Evolutionary conservation across 495 filamentous ascomycete species (phyloP).

Genomic region (Aspergillus indologenus): DNA sequence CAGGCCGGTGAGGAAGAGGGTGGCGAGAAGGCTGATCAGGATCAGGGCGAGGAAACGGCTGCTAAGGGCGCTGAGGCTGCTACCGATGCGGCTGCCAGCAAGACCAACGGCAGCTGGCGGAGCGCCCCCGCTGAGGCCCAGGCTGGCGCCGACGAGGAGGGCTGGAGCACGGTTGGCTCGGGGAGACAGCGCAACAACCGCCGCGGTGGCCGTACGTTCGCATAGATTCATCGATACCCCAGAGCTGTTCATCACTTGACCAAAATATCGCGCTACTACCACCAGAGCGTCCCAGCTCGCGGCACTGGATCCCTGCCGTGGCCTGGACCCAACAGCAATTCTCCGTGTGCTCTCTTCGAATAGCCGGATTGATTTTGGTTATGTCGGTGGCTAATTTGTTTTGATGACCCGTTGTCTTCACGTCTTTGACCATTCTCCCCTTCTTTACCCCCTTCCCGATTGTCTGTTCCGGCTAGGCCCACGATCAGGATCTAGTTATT

Average conservation of each 20-base stretch:
- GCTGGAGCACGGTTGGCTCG: constrained; percentile 71
- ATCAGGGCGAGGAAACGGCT: constrained; percentile 26
- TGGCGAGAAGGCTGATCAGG: constrained; percentile 36
- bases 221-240: constrained; percentile 47
- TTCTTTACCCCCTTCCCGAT: constrained; percentile 6
- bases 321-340: neutral
- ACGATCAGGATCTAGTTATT: constrained; percentile 37
- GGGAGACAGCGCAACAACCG: constrained; percentile 50
- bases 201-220: constrained; percentile 50
- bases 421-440: constrained; percentile 22
- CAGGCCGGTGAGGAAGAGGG: constrained; percentile 47
- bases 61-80: constrained; percentile 34
- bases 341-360: constrained; percentile 9
- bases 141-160: constrained; percentile 57
- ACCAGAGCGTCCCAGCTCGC: neutral
- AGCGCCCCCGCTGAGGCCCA: constrained; percentile 30
- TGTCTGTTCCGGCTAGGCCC: constrained; percentile 29
- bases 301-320: neutral
- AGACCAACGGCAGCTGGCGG: constrained; percentile 43
- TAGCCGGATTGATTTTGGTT: constrained; percentile 27
- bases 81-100: constrained; percentile 38
- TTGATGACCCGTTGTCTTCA: constrained; percentile 25
- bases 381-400: constrained; percentile 24
- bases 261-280: constrained; percentile 16
- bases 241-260: constrained; percentile 26